Conservation (phyloP, 192 early-diverging fungal genomes). For the Backusella mclennaniae region DNA sequence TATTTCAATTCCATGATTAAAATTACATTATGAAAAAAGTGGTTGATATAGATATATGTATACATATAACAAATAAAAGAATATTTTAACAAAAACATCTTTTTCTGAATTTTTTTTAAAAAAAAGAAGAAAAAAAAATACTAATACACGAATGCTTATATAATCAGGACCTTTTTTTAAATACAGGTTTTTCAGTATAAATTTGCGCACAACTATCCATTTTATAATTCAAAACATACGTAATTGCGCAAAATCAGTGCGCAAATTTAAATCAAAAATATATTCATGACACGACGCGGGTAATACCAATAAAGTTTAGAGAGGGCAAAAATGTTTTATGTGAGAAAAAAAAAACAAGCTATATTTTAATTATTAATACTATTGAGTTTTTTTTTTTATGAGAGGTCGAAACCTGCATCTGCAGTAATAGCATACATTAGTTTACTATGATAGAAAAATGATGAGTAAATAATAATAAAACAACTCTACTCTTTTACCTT, state of each 20-base stretch:
- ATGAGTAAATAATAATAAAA: constrained; percentile 1
- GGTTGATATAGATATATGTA: neutral
- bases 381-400: constrained; percentile 44
- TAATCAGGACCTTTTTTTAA: neutral
- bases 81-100: too few species aligned
- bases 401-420: constrained; percentile 90
- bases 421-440: constrained; percentile 83
- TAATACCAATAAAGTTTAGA: neutral
- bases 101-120: too few species aligned
- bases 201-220: too few species aligned
- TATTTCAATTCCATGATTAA: neutral
- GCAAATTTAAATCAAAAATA: too few species aligned
- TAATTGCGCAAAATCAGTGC: too few species aligned
- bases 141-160: neutral
- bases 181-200: too few species aligned
- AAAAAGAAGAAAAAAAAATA: too few species aligned
- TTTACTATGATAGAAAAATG: constrained; percentile 52
- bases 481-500: constrained; percentile 37
- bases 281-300: neutral
- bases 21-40: neutral
- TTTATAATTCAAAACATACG: too few species aligned
- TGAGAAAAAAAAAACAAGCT: neutral
- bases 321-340: too few species aligned
- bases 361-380: neutral
- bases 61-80: neutral